Evolutionary conservation across 352 stramenopile genomes (phyloP), one percentile per base, ranked within the genome.

Genomic region (Phytophthora tubulina): DNA sequence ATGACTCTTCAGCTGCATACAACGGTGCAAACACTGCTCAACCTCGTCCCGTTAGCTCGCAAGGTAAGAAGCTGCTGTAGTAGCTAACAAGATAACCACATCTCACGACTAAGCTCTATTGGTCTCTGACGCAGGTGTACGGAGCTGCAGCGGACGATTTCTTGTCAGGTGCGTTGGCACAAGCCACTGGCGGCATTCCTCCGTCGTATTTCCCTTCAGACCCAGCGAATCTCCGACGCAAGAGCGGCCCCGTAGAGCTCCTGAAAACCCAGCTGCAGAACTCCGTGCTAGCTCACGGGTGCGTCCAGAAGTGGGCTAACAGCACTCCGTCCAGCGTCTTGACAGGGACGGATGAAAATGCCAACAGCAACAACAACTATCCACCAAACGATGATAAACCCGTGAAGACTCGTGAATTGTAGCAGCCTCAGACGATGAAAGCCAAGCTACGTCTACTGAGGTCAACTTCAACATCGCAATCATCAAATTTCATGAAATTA

Each of bases 1-100:
- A 89, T 94, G 81, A 90, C 83, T 2, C 75, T 81, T 14, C 86
- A 94, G 56, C 75, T 94, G 0, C 84, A 94, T 60, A 92, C 82
- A 30, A 90, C 83, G 1, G 84, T 90, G 64, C 81, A 94, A 35
- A 90, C 92, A 78, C 68, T 94, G 33, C 73, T 94, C 32, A 92
- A 84, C 44, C 70, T 94, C 44, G 84, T 91, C 4, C 86, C 86
- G 1, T 70, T 94, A 11, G 81, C 81, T 54, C 79, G 75, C 36
- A 84, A 89, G 78, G 82, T 88, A 52, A 9, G 30, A 53, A 45
- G 6, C 6, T 30, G 5, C 14, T 46, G 41, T 15, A 6, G 11
- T 11, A 17, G 15, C 14, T 33, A 9, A 13, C 33, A n/a, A 27
- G 21, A 27, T 27, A 27, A 27, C 21, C 1, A 27, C 21, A 27